Evolutionary conservation across 2,329 filamentous ascomycete species (phyloP), one percentile per base, ranked within the genome.

Genomic region (Fusarium xylarioides): DNA sequence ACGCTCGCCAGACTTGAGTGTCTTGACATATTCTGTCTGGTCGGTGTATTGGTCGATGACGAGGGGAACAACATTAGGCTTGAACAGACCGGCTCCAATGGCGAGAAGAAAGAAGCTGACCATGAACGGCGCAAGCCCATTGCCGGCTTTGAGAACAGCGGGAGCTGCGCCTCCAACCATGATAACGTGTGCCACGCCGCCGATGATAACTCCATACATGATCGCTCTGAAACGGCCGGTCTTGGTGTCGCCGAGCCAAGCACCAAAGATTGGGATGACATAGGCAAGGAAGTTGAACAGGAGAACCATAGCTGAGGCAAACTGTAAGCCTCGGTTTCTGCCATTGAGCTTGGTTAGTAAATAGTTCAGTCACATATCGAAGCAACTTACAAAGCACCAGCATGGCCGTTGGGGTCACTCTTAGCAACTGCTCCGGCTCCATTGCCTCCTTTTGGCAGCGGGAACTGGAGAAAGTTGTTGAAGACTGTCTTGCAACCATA

Each of bases 171-270:
- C 91, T 26, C 88, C 84, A 68, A 93, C 87, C 65, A 95, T 85
- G 59, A 95, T 87, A n/a, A 90, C 80, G 75, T 94, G 91, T 12
- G 91, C 92, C 35, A 92, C 50, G 79, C 92, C 89, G 61, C 92
- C 91, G 44, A 92, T 85, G 4, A 82, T 82, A n/a, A 93, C 90
- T 71, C 92, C 91, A 77, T 88, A 88, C 80, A 91, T 89, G 19
- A 53, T 53, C 2, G 50, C 50, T 28, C 23, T 53, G 23, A 38
- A 53, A 21, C 50, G 50, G 11, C 50, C 50, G 19, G 50, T 53
- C 23, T 53, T 53, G 7, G 50, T 38, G 8, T 53, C 50, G 5
- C 50, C 34, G 10, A 53, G 50, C 50, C 50, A 53, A 5, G 50
- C 50, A 28, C 50, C 50, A n/a, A 53, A 53, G 5, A 53, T 28